Evolutionary conservation across 83 land plant genomes (phyloP), one percentile per base, ranked within the genome.

Genomic region (Diphasiastrum complanatum): DNA sequence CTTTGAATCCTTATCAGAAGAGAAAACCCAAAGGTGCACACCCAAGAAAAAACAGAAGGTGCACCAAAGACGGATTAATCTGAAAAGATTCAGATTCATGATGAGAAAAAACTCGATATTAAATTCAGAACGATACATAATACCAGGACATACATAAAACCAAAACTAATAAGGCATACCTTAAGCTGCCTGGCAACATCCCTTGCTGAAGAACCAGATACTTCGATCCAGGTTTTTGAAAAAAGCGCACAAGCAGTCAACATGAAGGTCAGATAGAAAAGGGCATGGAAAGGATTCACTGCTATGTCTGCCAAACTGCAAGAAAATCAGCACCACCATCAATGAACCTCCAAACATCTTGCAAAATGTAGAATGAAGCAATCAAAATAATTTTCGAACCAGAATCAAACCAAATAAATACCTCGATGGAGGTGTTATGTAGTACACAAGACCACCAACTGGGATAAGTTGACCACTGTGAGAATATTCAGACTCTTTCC

Each of bases 141-240:
- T n/a, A n/a, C n/a, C n/a, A n/a, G n/a, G n/a, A n/a, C n/a, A n/a
- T n/a, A n/a, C n/a, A 11, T 49, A 49, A 8, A 49, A 14, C 10
- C 19, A 11, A 14, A 49, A 11, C 20, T 20, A 49, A 20, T 20
- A 49, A 14, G n/a, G n/a, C 19, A 18, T 69, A 84, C 93, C 89
- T 84, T 84, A 2, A 87, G 83, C 67, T 87, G 93, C 71, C 82
- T 87, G 47, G 93, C 93, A 24, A 87, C 93, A 78, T 87, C 93
- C 60, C 81, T 68, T 43, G 93, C 93, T 47, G 93, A 87, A 12
- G 93, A 85, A 22, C 93, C 93, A 45, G 93, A 87, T 18, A 87
- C 93, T 67, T 88, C 95, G 58, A 88, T 88, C 95, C 95, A 88
- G 36, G 91, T 88, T 67, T 89, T 89, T 1, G 91, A 87, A 54